Conservation (phyloP, 164 flowering plant genomes). For the Houttuynia cordata region DNA sequence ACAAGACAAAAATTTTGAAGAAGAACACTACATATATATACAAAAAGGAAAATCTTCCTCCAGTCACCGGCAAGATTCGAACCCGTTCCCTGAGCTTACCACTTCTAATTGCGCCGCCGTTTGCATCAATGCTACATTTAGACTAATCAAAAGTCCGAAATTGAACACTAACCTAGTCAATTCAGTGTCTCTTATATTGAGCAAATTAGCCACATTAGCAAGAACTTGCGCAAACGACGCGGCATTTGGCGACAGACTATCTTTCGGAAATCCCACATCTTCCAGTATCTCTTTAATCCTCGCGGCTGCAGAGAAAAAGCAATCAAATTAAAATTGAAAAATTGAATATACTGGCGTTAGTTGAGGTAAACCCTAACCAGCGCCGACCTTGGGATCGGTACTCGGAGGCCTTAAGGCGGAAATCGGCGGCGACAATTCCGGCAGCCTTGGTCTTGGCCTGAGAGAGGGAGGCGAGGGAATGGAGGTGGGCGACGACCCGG, state of each 20-base stretch:
- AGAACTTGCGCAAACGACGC: constrained; percentile 73
- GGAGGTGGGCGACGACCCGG: constrained; percentile 59
- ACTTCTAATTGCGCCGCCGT: too few species aligned
- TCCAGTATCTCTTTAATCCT: constrained; percentile 90
- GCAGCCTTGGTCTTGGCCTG: constrained; percentile 73
- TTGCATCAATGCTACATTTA: too few species aligned
- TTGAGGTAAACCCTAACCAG: not conserved
- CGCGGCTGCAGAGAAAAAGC: constrained; percentile 37
- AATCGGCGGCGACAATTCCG: constrained; percentile 60
- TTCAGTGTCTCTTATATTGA: constrained; percentile 91
- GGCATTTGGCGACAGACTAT: constrained; percentile 59
- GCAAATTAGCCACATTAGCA: constrained; percentile 81
- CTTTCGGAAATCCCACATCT: constrained; percentile 76
- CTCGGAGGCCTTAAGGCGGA: constrained; percentile 73
- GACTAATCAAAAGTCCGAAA: not conserved
- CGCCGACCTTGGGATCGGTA: constrained; percentile 72
- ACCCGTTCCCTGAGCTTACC: too few species aligned
- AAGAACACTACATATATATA: not conserved
- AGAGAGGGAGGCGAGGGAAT: constrained; percentile 54
- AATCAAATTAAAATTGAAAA: not conserved
- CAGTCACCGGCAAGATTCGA: too few species aligned
- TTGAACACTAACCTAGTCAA: constrained; percentile 61
- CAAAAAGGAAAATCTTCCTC: not conserved
- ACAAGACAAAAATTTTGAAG: not conserved
- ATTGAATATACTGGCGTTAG: not conserved